Conservation (phyloP, 257 asterid species). For the Dorcoceras hygrometricum region DNA sequence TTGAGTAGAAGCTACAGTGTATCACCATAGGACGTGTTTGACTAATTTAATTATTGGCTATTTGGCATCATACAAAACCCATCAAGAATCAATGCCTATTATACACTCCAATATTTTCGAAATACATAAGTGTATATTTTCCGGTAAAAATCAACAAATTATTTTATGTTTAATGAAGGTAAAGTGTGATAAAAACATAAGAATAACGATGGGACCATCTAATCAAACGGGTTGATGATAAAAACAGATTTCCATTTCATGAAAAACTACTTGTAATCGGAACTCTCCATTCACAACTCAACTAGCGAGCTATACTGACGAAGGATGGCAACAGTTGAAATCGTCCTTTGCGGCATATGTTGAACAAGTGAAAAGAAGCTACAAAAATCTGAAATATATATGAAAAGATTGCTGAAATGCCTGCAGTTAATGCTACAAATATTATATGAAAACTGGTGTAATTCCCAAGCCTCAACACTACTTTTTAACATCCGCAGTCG, state of each 20-base stretch:
- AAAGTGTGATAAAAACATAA: too few species aligned
- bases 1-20: too few species aligned
- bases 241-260: not conserved
- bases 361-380: not conserved
- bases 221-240: too few species aligned
- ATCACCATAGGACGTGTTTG: too few species aligned
- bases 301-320: not conserved
- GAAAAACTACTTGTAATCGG: not conserved
- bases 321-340: not conserved
- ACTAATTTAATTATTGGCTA: too few species aligned
- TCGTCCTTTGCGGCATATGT: not conserved
- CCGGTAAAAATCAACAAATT: too few species aligned
- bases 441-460: constrained; percentile 17
- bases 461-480: constrained; percentile 32
- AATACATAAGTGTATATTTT: too few species aligned
- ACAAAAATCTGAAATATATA: not conserved
- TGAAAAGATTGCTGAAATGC: not conserved
- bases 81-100: too few species aligned
- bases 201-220: too few species aligned
- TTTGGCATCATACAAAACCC: too few species aligned
- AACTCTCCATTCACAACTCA: not conserved
- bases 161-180: too few species aligned
- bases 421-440: constrained; percentile 13
- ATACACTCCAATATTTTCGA: too few species aligned
- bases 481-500: constrained; percentile 23